A percentile compares a stretch with the other conserved stretches of the same genome.
Evolutionary conservation across 2,329 filamentous ascomycete genomes (phyloP).

Genomic region (Thyridium curvatum): DNA sequence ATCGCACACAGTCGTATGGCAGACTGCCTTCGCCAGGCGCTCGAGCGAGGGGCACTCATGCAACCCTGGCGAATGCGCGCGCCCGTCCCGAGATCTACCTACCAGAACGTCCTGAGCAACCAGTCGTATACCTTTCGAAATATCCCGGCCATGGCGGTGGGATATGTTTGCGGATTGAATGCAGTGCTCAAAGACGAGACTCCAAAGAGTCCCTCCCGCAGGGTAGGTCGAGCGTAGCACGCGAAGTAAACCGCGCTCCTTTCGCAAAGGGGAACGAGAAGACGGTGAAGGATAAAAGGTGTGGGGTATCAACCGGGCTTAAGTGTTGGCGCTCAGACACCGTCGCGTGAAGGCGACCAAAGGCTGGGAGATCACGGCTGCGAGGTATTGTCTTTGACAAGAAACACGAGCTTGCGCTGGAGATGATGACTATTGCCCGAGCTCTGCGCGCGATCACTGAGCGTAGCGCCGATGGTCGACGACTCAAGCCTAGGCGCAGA

Average conservation of each 20-base stretch:
- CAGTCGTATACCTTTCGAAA: constrained; percentile 97
- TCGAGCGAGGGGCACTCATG: too few relatives aligned
- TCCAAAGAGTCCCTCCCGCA: constrained; percentile 1
- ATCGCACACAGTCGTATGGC: constrained; percentile 1
- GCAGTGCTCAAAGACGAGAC: constrained; percentile 2
- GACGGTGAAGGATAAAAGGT: constrained; percentile 18
- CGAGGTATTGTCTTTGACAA: constrained; percentile 31
- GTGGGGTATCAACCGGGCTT: constrained; percentile 25
- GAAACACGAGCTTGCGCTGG: constrained; percentile 10
- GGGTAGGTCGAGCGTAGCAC: background rate
- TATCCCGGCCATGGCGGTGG: constrained; percentile 71
- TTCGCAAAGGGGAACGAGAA: constrained; percentile 3
- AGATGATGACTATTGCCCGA: constrained; percentile 7
- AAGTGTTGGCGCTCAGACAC: constrained; percentile 28
- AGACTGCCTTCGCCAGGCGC: background rate
- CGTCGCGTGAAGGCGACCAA: constrained; percentile 9
- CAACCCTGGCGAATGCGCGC: background rate
- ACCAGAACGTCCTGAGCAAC: constrained; percentile 97
- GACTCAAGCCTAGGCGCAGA: background rate
- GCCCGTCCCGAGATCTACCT: constrained; percentile 26
- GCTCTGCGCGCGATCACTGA: too few relatives aligned
- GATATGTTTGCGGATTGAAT: background rate
- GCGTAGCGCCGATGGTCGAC: too few relatives aligned
- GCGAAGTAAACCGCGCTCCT: too few relatives aligned
- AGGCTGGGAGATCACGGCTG: constrained; percentile 25